These are phyloP conservation scores for Volvox carteri DNA, from an alignment of 163 green algal genomes.

Conservation along the genomic window DNA sequence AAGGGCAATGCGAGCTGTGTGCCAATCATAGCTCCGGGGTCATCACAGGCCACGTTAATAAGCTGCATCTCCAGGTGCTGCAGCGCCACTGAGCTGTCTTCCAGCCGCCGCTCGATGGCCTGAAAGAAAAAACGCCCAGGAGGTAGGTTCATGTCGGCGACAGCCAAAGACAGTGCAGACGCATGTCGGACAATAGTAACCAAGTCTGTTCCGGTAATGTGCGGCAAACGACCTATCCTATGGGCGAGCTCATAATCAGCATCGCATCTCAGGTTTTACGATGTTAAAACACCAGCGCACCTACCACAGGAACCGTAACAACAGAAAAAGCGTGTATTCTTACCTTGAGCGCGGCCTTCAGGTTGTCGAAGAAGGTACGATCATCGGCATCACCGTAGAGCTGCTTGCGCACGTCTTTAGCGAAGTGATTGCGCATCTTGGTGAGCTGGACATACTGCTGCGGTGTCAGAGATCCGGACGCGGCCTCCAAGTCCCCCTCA, in stretches of 20 bases:
- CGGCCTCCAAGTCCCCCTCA: conserved; percentile 26
- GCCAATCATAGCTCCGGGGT: conserved; percentile 82
- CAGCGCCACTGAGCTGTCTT: conserved; percentile 83
- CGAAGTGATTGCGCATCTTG: conserved; percentile 76
- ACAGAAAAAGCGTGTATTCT: not conserved
- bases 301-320: not conserved
- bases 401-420: conserved; percentile 88
- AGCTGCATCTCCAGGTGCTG: conserved; percentile 87
- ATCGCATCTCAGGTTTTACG: too few species aligned
- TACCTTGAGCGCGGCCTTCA: conserved; percentile 72
- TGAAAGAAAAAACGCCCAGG: conserved; percentile 7
- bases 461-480: conserved; percentile 36
- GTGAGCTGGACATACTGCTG: conserved; percentile 66
- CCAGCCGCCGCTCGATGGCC: conserved; percentile 77
- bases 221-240: not conserved
- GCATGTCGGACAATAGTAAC: too few species aligned
- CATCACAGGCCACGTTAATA: conserved; percentile 89
- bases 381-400: conserved; percentile 86
- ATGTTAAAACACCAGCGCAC: not conserved
- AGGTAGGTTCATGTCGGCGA: too few species aligned
- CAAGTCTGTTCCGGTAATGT: not conserved
- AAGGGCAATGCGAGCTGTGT: conserved; percentile 83
- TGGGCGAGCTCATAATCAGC: too few species aligned
- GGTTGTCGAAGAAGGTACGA: conserved; percentile 79
- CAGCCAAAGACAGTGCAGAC: too few species aligned